A percentile compares a stretch with the other conserved stretches of the same genome.
Evolutionary conservation across 2,329 filamentous ascomycete species (phyloP).

Genomic region (Apiospora pterosperma): DNA sequence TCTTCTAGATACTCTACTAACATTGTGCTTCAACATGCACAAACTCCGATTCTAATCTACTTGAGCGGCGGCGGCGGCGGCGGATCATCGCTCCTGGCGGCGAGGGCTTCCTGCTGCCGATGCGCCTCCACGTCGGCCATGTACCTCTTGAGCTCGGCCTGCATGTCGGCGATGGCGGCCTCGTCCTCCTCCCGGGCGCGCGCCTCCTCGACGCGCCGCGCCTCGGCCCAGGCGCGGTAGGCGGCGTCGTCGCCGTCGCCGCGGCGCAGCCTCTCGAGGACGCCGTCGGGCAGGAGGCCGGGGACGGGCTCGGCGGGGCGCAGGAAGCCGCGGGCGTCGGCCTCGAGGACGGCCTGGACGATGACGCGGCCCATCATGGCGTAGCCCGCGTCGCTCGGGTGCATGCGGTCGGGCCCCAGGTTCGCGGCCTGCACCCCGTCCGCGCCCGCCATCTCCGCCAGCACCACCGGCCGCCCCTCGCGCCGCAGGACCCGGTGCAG

Average conservation of each 20-base stretch:
- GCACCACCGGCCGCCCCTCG: slow-evolving; percentile 17
- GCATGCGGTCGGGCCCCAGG: slow-evolving; percentile 18
- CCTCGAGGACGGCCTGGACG: slow-evolving; percentile 29
- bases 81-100: neutral
- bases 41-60: neutral
- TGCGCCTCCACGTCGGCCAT: neutral
- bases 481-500: slow-evolving; percentile 16
- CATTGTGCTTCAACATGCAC: no score
- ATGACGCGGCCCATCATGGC: slow-evolving; percentile 31
- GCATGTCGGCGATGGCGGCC: slow-evolving; percentile 7
- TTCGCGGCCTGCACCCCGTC: slow-evolving; percentile 16
- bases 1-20: no score
- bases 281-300: slow-evolving; percentile 28
- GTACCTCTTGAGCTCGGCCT: slow-evolving; percentile 4
- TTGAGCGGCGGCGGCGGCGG: neutral
- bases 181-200: slow-evolving; percentile 2
- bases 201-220: neutral
- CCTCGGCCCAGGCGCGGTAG: slow-evolving; percentile 4
- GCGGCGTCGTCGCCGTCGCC: slow-evolving; percentile 10
- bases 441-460: slow-evolving; percentile 20
- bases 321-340: slow-evolving; percentile 26
- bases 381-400: slow-evolving; percentile 27
- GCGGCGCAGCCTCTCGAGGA: slow-evolving; percentile 23
- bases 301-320: slow-evolving; percentile 24
- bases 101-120: neutral